Evolutionary conservation across 768 basidiomycete genomes (phyloP), one percentile per base, ranked within the genome.

Genomic region (Gloeophyllum trabeum): DNA sequence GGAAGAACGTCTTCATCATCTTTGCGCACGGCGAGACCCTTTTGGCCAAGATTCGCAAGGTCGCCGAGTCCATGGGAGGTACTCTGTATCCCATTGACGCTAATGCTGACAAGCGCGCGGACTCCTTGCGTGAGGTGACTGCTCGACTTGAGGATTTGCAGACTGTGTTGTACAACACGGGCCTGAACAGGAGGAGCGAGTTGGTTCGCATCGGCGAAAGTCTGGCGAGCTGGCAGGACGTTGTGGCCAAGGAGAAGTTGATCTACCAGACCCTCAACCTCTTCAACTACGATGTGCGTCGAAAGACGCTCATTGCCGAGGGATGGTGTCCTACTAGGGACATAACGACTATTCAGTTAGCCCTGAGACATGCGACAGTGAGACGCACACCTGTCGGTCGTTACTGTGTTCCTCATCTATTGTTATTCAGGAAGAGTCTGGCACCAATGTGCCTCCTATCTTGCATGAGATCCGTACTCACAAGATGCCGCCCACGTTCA

Each of bases 1-100:
- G 86, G 67, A 99, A 98, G 75, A 92, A 97, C 53, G 96, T 98
- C 30, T 99, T 99, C 68, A 94, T 99, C 65, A 98, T 99, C 57
- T 99, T 99, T 53, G 96, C 96, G 0, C 93, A 99, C 51, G 96
- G 96, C 14, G 81, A 88, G 28, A 80, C 84, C 16, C 69, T 98
- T 18, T 77, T 99, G 22, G 75, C 88, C 48, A 99, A 98, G 73
- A 97, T 99, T 56, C 87, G 93, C 58, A 97, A 92, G 61, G 87
- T 99, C 42, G 86, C 93, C 21, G 94, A 97, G 63, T 94, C 91
- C n/a, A 97, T 98, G 85, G 93, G 96, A 26, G 96, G 84, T 3
- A 97, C 91, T 0, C 67, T 98, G 43, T 98, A 94, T 63, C 90
- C 92, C 28, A 96, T 99, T 56, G 94, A 98, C 59, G 69, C 91